Base-by-base conservation (phyloP, 441 rosid genomes). In the Geranium incanum region DNA sequence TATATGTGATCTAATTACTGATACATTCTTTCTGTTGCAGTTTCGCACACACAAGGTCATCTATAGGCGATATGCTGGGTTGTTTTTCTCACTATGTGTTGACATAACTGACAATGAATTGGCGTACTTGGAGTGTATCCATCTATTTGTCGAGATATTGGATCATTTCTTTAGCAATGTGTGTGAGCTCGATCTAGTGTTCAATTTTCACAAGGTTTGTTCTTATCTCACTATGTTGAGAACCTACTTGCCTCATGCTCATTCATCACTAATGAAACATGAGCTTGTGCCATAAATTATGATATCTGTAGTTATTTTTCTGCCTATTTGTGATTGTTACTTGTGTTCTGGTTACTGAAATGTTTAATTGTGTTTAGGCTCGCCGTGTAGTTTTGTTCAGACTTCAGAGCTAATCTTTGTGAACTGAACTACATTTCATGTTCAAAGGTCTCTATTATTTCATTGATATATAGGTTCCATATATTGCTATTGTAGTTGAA, bases 151-250 rank as follows among this genome's bases (percentile, higher is more conserved):
- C 69, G 99, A 95, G 87, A 89, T 95, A 39, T 79, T 95, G 84
- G 99, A 95, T 76, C 99, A 92, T 86, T 95, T 92, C 89, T 95
- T 95, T 86, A 95, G 99, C 91, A 95, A 92, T 75, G 99, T 95
- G 41, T 95, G 99, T 68, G 99, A 94, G 84, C 93, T 94, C 16
- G 99, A 94, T 84, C 84, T 94, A 84, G 99, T 94, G 5, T 94
- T 94, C 76, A 94, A 94, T 78, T 92, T 94, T 77, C 92, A 92
- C 84, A 94, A 94, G 99, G 99, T 94, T 76, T 68, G 4, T 4
- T 57, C 28, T 57, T 57, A 57, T 5, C 64, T 1, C 64, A 18
- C 8, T 18, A 57, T 18, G 28, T 18, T 16, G 3, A 18, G 7
- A 57, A 57, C 64, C 15, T 50, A 50, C 4, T 8, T 57, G 64